Base-by-base conservation (phyloP, 345 rosid species). In the Linum usitatissimum region DNA sequence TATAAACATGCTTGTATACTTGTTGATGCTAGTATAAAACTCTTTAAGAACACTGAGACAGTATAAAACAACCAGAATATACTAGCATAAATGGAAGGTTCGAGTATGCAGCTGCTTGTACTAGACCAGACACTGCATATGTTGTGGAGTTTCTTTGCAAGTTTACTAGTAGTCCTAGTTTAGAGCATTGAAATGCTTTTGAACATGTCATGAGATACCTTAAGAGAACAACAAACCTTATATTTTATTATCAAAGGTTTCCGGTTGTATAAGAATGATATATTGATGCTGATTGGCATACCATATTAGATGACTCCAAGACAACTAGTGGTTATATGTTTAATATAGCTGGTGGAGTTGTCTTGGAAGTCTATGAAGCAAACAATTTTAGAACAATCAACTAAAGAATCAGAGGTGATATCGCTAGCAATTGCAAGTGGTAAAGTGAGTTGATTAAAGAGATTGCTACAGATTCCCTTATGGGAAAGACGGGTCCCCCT, bases 221-320 rank as follows among this genome's bases (percentile, higher is more conserved):
- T 17, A 1, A 28, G 30, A 3, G 39, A 21, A 51, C 18, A 23
- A 13, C n/a, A 2, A 9, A 64, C 19, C 19, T 30, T 53, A 18
- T 1, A 6, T 0, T 63, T 14, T 17, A 53, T 12, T 64, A 64
- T 15, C 21, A 6, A 17, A 2, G 34, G 13, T 53, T 13, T 18
- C 67, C 54, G 6, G 6, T 4, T 9, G 34, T 55, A 20, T 18
- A 55, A 6, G 59, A 64, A 64, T 59, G 59, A 1, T 53, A 30
- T 19, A 30, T 17, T n/a, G 66, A 64, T 64, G 59, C 51, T 53
- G 51, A 42, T n/a, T n/a, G n/a, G 66, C 53, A 36, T 6, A 36
- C 48, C 13, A 0, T n/a, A 36, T n/a, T 14, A 30, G 15, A 18
- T 0, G n/a, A 64, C 13, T 23, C 67, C 1, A 55, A 54, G 15